Evolutionary conservation across 768 basidiomycete species (phyloP), one percentile per base, ranked within the genome.

Genomic region (Russula lepida): DNA sequence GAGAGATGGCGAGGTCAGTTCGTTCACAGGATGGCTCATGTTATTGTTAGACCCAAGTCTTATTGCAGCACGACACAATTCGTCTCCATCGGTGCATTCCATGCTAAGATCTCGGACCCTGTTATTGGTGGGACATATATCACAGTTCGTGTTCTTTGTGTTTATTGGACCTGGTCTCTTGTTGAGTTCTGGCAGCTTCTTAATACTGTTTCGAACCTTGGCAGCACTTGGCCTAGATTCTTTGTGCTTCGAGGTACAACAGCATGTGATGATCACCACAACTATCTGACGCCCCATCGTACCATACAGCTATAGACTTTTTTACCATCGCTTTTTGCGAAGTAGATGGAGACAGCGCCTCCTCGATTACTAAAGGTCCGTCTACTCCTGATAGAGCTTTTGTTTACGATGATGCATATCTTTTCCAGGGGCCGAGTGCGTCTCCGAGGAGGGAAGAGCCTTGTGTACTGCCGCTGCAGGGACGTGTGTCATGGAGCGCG

Each of bases 61-160:
- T 27, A 51, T 11, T 32, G 33, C 63, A 95, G 95, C 49, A 98
- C 95, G 4, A 86, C 98, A 12, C 97, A 99, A 74, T 99, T 98
- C 70, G 95, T 98, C 19, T 92, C 95, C 12, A 94, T 97, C 64
- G 92, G 94, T 19, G 95, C 97, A 5, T 99, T 98, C 81, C 95
- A 98, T 68, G 98, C 93, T 4, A 83, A 89, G 54, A 85, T 99
- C 37, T 93, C 97, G 0, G 97, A 99, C 69, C 97, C 97, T 0
- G 69, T 95, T 9, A 97, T 99, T 60, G 97, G 97, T 27, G 97
- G 97, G 51, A 99, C 97, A 0, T 99, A 99, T 74, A 99, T 99
- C 94, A 99, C 97, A 9, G 95, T 94, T 68, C 66, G 84, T 75
- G 17, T 28, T 15, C 27, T 25, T 27, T 15, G 5, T 4, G 32